Evolutionary conservation across 176 grass and related monocot species (phyloP).

Genomic region (maize (Zea mays)): Zm-B73-REFERENCE-NAM-5.0 NC_050097.1:167753501-167754000

Average conservation of each 20-base stretch:
- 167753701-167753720: slow-evolving; percentile 69
- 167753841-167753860: not conserved
- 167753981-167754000: slow-evolving; percentile 40
- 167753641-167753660: not conserved
- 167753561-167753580: slow-evolving; percentile 69
- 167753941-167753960: slow-evolving; percentile 75
- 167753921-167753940: slow-evolving; percentile 58
- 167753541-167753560: slow-evolving; percentile 74
- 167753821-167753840: slow-evolving; percentile 54
- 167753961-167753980: slow-evolving; percentile 67
- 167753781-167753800: slow-evolving; percentile 41
- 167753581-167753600: slow-evolving; percentile 90
- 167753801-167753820: slow-evolving; percentile 47
- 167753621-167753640: slow-evolving; percentile 67
- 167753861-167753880: not conserved
- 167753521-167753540: slow-evolving; percentile 49
- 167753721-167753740: slow-evolving; percentile 78
- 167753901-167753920: not conserved
- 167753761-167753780: slow-evolving; percentile 38
- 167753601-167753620: slow-evolving; percentile 61
- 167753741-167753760: slow-evolving; percentile 72
- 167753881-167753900: slow-evolving; percentile 1
- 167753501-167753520: slow-evolving; percentile 63
- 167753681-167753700: slow-evolving; percentile 79
- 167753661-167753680: slow-evolving; percentile 70